Conservation (phyloP, 805 yeast genomes). For the Saccharomycopsis sp. region DNA sequence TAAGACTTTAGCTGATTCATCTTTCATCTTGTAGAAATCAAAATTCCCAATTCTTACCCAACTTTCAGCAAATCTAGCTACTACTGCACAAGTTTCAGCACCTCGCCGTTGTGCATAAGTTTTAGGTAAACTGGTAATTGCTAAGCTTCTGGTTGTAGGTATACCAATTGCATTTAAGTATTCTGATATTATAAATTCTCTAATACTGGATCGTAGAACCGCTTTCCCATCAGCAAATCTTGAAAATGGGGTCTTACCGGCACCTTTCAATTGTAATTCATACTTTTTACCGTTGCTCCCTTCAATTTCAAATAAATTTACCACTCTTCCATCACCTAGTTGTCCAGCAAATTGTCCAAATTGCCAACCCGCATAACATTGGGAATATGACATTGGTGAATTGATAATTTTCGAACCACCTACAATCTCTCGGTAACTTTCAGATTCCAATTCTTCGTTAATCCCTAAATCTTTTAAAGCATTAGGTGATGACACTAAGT, state of each 20-base stretch:
- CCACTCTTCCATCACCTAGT: conserved; percentile 91
- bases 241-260: conserved; percentile 87
- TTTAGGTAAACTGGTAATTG: conserved; percentile 64
- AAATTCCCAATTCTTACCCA: conserved; percentile 90
- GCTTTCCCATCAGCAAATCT: conserved; percentile 98
- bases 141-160: conserved; percentile 79
- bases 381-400: conserved; percentile 70
- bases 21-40: conserved; percentile 71
- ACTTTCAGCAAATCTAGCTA: conserved; percentile 71
- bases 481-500: conserved; percentile 48
- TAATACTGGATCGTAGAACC: conserved; percentile 74
- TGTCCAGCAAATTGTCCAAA: conserved; percentile 97
- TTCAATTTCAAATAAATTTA: conserved; percentile 66
- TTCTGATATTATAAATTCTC: conserved; percentile 85
- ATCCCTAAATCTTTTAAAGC: conserved; percentile 63
- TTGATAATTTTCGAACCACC: conserved; percentile 48
- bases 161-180: conserved; percentile 72
- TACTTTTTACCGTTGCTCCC: conserved; percentile 33
- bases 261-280: conserved; percentile 83
- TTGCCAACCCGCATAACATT: conserved; percentile 93
- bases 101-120: conserved; percentile 68
- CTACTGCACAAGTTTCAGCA: conserved; percentile 74
- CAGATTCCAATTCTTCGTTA: conserved; percentile 25
- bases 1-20: conserved; percentile 51
- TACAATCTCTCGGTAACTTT: conserved; percentile 43